Evolutionary conservation across 805 yeast genomes (phyloP), one percentile per base, ranked within the genome.

Genomic region (Candida taoyuanica): DNA sequence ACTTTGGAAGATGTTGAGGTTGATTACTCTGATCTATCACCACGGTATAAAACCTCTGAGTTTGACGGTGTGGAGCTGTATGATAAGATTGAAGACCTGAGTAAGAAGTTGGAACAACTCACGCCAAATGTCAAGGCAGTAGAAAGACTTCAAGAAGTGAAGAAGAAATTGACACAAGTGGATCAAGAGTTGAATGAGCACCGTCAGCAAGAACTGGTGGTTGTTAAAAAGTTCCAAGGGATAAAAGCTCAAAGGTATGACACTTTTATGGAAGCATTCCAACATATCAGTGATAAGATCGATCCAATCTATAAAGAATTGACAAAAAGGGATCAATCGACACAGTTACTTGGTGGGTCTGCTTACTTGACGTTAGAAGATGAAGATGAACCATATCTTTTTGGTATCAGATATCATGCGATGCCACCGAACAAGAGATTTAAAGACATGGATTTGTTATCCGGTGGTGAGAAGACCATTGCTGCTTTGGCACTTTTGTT

Each of bases 391-490:
- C 97, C 98, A 4, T 93, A 81, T 52, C 60, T 74, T 23, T 76
- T 78, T 0, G 98, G 98, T 2, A 71, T 88, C 31, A 83, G 78
- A 50, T 93, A 86, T 52, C 93, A 87, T 59, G 96, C 96, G 1
- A 88, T 88, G 83, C 98, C 98, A 1, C 98, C 98, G 8, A 74
- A 85, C 76, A 93, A 93, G 54, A 70, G 96, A 49, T 93, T 88
- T 59, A 73, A 91, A 48, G 96, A 86, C 48, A 88, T 93, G 86
- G 95, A 86, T 41, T 74, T 85, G 39, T 68, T 93, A 17, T 87
- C 96, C 1, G 98, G 98, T 37, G 98, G 98, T 39, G 98, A 93
- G 57, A 88, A 89, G 57, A 85, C 97, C 2, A 81, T 93, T 59
- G 98, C 98, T 2, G 98, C 98, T 0, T 65, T 93, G 46, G 97